These are phyloP conservation scores for Malus hybrid DNA, from an alignment of 331 rosid genomes.

Conservation along the genomic window DNA sequence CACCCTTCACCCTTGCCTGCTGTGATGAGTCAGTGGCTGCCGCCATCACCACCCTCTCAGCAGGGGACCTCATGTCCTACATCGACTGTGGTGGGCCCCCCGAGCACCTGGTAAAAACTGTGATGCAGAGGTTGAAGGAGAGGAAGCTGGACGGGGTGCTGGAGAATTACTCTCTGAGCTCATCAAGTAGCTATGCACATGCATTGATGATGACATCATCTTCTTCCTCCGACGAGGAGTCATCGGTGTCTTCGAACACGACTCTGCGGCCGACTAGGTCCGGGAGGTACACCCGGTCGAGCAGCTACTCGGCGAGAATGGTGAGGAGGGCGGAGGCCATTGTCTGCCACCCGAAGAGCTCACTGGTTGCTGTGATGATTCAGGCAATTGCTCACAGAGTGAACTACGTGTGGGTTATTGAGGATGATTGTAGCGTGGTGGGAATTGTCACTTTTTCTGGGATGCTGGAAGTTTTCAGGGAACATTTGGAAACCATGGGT, in stretches of 20 bases:
- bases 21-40: constrained; percentile 77
- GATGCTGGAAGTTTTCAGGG: constrained; percentile 77
- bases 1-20: constrained; percentile 67
- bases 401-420: constrained; percentile 86
- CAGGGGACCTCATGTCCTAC: constrained; percentile 90
- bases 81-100: constrained; percentile 89
- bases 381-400: constrained; percentile 96
- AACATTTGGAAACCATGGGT: constrained; percentile 35
- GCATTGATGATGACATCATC: constrained; percentile 15
- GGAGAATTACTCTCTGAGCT: constrained; percentile 32
- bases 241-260: constrained; percentile 25
- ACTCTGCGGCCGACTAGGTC: constrained; percentile 20
- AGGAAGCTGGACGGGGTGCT: constrained; percentile 52
- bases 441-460: constrained; percentile 81
- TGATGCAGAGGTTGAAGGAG: constrained; percentile 61
- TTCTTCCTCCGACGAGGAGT: constrained; percentile 78
- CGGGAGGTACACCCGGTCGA: constrained; percentile 53
- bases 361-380: constrained; percentile 85
- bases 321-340: constrained; percentile 83
- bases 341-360: constrained; percentile 87
- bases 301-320: constrained; percentile 74
- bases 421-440: constrained; percentile 76
- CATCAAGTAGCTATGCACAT: background rate
- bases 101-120: constrained; percentile 58
- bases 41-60: constrained; percentile 60